A percentile compares a stretch with the other conserved stretches of the same genome.
phyloP scores from a whole-genome alignment of 2,329 filamentous ascomycete genomes.

The Cercospora zeina region DNA sequence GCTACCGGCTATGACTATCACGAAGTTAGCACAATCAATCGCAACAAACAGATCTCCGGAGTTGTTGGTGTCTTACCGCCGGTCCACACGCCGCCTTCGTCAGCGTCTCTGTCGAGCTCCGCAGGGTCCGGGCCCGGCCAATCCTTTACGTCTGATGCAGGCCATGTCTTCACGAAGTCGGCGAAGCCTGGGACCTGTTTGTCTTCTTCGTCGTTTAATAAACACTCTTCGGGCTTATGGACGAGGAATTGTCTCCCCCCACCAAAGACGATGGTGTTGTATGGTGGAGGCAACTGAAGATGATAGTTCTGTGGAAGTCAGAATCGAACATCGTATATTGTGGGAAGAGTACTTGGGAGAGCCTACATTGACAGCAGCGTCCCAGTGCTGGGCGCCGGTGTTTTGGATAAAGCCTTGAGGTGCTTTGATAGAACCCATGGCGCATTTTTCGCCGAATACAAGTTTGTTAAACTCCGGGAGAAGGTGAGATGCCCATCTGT shows the following conservation, averaged over 20 bases:
- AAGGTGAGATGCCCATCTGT: conserved; percentile 32
- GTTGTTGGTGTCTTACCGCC: conserved; percentile 29
- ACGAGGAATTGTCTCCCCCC: conserved; percentile 34
- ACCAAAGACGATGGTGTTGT: conserved; percentile 38
- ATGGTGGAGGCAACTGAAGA: conserved; percentile 38
- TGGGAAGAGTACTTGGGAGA: not conserved
- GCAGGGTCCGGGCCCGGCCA: conserved; percentile 30
- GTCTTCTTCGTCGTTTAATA: conserved; percentile 34
- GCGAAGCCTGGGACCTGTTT: conserved; percentile 34
- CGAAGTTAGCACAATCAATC: conserved; percentile 3
- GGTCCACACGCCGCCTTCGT: conserved; percentile 38
- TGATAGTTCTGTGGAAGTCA: conserved; percentile 35
- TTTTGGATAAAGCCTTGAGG: conserved; percentile 38
- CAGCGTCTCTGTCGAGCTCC: conserved; percentile 28
- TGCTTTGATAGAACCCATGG: conserved; percentile 38
- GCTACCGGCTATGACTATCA: conserved; percentile 23
- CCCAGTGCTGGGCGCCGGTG: conserved; percentile 41
- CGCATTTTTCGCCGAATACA: conserved; percentile 25
- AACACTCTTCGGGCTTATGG: conserved; percentile 33
- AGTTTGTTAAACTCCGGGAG: conserved; percentile 30
- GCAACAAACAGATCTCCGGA: not conserved
- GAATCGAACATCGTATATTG: not conserved
- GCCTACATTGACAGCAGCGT: conserved; percentile 34
- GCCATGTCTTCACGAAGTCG: conserved; percentile 39
- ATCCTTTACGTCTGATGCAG: conserved; percentile 32